phyloP scores from a whole-genome alignment of 352 stramenopile genomes.

The Phytophthora ohioensis region DNA sequence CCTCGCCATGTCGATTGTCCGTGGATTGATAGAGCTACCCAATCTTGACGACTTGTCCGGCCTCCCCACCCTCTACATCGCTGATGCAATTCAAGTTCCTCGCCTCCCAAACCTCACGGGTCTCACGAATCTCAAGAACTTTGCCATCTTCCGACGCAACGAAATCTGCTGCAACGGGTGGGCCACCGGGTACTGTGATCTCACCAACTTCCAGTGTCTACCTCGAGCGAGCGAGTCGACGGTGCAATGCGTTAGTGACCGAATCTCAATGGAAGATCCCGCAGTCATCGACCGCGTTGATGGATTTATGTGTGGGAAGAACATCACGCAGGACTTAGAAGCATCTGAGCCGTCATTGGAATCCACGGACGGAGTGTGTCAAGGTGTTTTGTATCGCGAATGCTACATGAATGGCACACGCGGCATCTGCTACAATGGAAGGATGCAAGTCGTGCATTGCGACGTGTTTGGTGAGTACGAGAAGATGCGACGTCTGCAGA shows the following conservation, averaged over 20 bases:
- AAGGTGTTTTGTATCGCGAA: slow-evolving; percentile 42
- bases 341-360: slow-evolving; percentile 32
- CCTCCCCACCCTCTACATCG: slow-evolving; percentile 35
- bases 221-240: slow-evolving; percentile 27
- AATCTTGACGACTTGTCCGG: slow-evolving; percentile 38
- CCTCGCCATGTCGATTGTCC: slow-evolving; percentile 35
- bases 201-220: slow-evolving; percentile 44
- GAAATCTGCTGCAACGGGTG: slow-evolving; percentile 55
- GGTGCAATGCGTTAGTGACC: slow-evolving; percentile 33
- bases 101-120: slow-evolving; percentile 30
- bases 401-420: slow-evolving; percentile 28
- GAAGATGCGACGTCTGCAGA: slow-evolving; percentile 46
- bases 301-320: slow-evolving; percentile 38
- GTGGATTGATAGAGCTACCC: slow-evolving; percentile 37
- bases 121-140: slow-evolving; percentile 36
- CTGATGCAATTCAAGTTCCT: slow-evolving; percentile 39
- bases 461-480: slow-evolving; percentile 46
- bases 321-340: slow-evolving; percentile 41
- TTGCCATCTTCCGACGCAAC: slow-evolving; percentile 43
- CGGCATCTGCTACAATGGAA: slow-evolving; percentile 55
- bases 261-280: slow-evolving; percentile 33
- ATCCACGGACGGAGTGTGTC: slow-evolving; percentile 40
- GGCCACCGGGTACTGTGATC: slow-evolving; percentile 35
- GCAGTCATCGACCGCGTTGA: slow-evolving; percentile 17
- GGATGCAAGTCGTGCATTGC: slow-evolving; percentile 58